These are phyloP conservation scores for Cubamyces lactineus DNA, from an alignment of 768 basidiomycete species.

Conservation along the genomic window DNA sequence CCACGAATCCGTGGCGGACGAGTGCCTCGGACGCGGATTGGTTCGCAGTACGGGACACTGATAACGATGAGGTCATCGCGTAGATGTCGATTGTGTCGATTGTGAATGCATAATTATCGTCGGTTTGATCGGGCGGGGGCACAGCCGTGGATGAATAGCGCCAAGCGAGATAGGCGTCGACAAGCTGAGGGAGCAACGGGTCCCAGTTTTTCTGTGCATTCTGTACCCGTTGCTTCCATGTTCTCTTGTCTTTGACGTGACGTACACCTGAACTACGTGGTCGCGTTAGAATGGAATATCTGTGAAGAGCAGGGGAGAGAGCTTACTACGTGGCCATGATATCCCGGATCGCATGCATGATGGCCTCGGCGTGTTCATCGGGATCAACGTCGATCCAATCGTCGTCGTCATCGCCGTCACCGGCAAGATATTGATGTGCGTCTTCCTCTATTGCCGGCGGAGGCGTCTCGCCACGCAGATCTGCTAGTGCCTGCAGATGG, in stretches of 20 bases:
- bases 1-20: slow-evolving; percentile 15
- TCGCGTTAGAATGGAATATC: not conserved
- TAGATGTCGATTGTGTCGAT: slow-evolving; percentile 17
- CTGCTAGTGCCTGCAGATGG: no score
- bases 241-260: slow-evolving; percentile 3
- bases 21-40: slow-evolving; percentile 1
- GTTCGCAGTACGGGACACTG: not conserved
- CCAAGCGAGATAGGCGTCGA: slow-evolving; percentile 15
- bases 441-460: no score
- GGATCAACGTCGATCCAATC: no score
- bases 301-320: not conserved
- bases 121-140: not conserved
- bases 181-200: not conserved
- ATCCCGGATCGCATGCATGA: not conserved
- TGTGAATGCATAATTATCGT: not conserved
- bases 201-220: slow-evolving; percentile 6
- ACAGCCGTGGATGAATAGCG: not conserved
- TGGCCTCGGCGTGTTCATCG: not conserved
- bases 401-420: no score
- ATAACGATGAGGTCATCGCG: not conserved
- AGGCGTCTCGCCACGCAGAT: no score
- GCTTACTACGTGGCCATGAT: not conserved
- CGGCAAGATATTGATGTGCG: no score
- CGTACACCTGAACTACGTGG: not conserved
- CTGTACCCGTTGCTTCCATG: slow-evolving; percentile 13